Percentiles rank a stretch among this genome's conserved stretches.
These are phyloP conservation scores for Mycena belliarum DNA, from an alignment of 768 basidiomycete genomes.

Conservation along the genomic window DNA sequence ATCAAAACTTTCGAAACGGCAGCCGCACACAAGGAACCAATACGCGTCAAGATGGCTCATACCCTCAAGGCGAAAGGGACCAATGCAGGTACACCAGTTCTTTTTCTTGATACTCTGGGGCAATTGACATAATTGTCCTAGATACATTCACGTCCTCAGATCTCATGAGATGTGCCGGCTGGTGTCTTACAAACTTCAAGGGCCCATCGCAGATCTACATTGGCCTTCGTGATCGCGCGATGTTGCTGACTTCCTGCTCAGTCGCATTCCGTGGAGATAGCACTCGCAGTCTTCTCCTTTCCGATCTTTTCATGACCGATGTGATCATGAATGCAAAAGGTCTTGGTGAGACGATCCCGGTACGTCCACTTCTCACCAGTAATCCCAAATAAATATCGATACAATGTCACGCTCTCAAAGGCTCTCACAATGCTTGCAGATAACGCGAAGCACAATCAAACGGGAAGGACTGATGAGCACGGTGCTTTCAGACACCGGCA, in stretches of 20 bases:
- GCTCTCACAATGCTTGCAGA: constrained; percentile 29
- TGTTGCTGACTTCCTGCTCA: constrained; percentile 22
- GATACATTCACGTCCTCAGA: constrained; percentile 4
- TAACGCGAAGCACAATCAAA: constrained; percentile 34
- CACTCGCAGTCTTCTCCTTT: constrained; percentile 16
- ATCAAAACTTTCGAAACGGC: neutral
- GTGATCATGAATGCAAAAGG: constrained; percentile 11
- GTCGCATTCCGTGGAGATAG: constrained; percentile 28
- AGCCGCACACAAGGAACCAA: constrained; percentile 1
- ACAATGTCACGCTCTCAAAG: too few relatives aligned
- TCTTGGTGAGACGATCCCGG: neutral
- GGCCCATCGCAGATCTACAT: neutral
- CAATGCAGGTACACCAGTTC: neutral
- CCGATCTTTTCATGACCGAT: constrained; percentile 21
- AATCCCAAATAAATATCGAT: too few relatives aligned
- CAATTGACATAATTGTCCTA: neutral
- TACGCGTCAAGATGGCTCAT: constrained; percentile 5
- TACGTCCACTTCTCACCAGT: neutral
- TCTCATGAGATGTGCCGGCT: neutral
- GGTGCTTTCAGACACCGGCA: constrained; percentile 29
- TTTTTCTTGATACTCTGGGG: neutral
- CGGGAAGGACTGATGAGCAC: constrained; percentile 34
- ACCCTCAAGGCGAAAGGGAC: constrained; percentile 2
- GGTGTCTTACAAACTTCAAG: constrained; percentile 3
- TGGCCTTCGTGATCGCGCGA: constrained; percentile 22